phyloP scores from a whole-genome alignment of 2,329 filamentous ascomycete genomes.

The Scytalidium lignicola region DNA sequence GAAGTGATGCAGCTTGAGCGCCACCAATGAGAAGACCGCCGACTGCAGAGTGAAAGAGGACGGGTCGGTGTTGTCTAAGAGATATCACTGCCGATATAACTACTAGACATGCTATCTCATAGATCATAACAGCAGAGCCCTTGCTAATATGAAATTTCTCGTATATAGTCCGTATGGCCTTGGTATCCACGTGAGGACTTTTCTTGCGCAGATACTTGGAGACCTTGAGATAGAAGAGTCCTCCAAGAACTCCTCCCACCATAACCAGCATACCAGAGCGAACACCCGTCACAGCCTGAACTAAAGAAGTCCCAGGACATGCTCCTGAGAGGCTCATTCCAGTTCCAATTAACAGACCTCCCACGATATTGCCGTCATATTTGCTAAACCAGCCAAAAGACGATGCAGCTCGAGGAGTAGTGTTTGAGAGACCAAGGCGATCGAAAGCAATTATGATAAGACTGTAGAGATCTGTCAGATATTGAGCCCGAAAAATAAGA shows the following conservation, averaged over 20 bases:
- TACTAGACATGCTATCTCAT: conserved; percentile 13
- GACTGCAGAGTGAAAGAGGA: conserved; percentile 33
- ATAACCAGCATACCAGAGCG: conserved; percentile 47
- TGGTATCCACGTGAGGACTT: neutral
- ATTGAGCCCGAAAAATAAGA: neutral
- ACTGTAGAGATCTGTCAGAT: conserved; percentile 24
- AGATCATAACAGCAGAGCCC: conserved; percentile 8
- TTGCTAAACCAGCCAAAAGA: conserved; percentile 44
- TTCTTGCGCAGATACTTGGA: conserved; percentile 3
- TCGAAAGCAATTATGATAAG: conserved; percentile 42
- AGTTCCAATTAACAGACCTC: conserved; percentile 55
- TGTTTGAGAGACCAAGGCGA: conserved; percentile 30
- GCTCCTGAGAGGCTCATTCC: conserved; percentile 63
- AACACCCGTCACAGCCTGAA: conserved; percentile 52
- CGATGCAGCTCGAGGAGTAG: conserved; percentile 43
- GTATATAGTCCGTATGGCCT: conserved; percentile 12
- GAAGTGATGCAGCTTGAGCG: conserved; percentile 52
- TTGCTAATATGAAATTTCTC: conserved; percentile 9
- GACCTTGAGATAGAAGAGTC: conserved; percentile 37
- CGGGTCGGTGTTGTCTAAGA: conserved; percentile 6
- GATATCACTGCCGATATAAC: conserved; percentile 5
- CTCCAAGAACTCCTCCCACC: conserved; percentile 50
- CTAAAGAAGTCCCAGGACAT: conserved; percentile 60
- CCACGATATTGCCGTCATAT: conserved; percentile 62
- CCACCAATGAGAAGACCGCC: conserved; percentile 55